Evolutionary conservation across 2,329 filamentous ascomycete species (phyloP).

Genomic region (Hymenoscyphus fraxineus): DNA sequence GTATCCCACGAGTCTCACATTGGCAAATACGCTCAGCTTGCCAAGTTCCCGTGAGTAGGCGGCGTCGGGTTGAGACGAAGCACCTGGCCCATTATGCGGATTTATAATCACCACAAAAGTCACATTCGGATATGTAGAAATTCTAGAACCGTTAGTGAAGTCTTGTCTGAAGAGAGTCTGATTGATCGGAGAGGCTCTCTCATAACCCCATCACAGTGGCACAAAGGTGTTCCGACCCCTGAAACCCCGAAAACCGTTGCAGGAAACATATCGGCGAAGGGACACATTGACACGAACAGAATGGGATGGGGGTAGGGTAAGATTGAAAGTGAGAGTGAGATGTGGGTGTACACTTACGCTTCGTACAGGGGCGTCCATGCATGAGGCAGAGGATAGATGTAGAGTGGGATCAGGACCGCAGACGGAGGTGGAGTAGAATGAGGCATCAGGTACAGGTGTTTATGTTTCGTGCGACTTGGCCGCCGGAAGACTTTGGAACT

Average conservation of each 20-base stretch:
- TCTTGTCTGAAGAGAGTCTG: neutral
- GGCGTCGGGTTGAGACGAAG: constrained; percentile 31
- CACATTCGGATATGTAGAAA: constrained; percentile 22
- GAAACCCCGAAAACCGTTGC: neutral
- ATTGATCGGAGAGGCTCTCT: neutral
- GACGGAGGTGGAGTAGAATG: constrained; percentile 7
- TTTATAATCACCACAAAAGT: constrained; percentile 30
- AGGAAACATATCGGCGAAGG: too few relatives aligned
- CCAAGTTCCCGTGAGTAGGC: constrained; percentile 33
- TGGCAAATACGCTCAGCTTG: constrained; percentile 37
- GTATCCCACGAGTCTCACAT: constrained; percentile 40
- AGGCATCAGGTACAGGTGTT: neutral
- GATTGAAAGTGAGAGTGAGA: neutral
- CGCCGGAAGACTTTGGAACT: neutral
- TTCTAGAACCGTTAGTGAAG: constrained; percentile 6
- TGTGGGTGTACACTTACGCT: constrained; percentile 10
- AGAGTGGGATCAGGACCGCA: constrained; percentile 25
- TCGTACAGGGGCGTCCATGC: constrained; percentile 26
- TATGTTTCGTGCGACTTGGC: neutral
- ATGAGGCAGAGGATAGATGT: constrained; percentile 26
- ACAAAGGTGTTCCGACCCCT: neutral
- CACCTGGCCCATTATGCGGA: constrained; percentile 34
- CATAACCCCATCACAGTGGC: neutral
- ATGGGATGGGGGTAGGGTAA: too few relatives aligned
- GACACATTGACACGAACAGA: neutral